Base-by-base conservation (phyloP, 2,329 filamentous ascomycete genomes). In the Penicillium sp. region DNA sequence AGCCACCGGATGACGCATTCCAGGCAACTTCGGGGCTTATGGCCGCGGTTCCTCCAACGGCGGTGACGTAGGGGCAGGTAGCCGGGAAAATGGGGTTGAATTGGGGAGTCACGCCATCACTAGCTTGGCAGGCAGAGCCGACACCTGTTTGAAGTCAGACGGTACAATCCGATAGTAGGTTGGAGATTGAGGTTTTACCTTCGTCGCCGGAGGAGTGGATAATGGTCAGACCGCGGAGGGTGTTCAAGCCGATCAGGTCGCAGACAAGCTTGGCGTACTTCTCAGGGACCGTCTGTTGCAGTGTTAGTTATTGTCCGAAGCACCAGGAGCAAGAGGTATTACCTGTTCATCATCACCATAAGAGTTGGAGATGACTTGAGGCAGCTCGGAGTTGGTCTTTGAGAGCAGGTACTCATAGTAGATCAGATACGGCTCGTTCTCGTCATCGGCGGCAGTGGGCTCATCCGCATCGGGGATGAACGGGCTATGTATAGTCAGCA, bases 341-440 rank as follows among this genome's bases (percentile, higher is more conserved):
- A 63, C 61, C 51, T 63, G 61, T 69, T 89, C 86, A 47, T 83
- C 79, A 54, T 88, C 84, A 43, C 83, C 85, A 65, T 89, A 89
- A 0, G 83, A 87, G 11, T 81, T 84, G 46, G 78, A 81, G 62
- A 89, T 79, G 14, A 84, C 80, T 42, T 83, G 79, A 0, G 86
- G 85, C 1, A 89, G 73, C 6, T 73, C 64, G 0, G 69, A 61
- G 47, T 79, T 68, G 18, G 69, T 61, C 53, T 79, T 77, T 1
- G 71, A 68, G 0, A 86, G 76, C 2, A 87, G 66, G 66, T 82
- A 81, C 50, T 81, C 76, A 7, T 88, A 73, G 74, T 81, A 88
- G 13, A 77, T 77, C 1, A 88, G 74, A 67, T 88, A 89, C 0
- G 85, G 85, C 71, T 90, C 87, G 66, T 89, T 89, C 58, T 76